phyloP scores from a whole-genome alignment of 2,329 filamentous ascomycete genomes.

The Fusarium bulbicola region DNA sequence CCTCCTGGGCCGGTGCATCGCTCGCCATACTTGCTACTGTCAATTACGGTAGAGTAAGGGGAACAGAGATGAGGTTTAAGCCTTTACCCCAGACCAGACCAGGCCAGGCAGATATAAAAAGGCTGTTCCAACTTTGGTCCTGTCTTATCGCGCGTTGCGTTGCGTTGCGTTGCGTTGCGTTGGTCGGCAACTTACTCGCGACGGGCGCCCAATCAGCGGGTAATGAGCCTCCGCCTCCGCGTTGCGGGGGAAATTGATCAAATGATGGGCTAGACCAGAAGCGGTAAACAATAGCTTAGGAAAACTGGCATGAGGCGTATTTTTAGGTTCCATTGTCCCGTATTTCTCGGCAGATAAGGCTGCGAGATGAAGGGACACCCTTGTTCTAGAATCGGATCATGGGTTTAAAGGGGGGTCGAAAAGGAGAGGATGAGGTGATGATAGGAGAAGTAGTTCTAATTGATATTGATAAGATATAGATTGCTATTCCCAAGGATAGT shows the following conservation, averaged over 20 bases:
- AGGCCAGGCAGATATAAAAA: slow-evolving; percentile 2
- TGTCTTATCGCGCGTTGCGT: background rate
- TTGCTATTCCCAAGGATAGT: background rate
- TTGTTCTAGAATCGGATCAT: background rate
- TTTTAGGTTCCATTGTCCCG: background rate
- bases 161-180: background rate
- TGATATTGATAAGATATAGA: background rate
- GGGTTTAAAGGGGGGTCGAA: background rate
- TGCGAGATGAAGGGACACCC: background rate
- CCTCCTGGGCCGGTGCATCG: slow-evolving; percentile 11
- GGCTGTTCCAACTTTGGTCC: background rate
- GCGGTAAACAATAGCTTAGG: slow-evolving; percentile 18
- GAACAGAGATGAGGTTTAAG: background rate
- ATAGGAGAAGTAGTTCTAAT: background rate
- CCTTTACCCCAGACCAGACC: background rate
- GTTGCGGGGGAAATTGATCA: slow-evolving; percentile 19
- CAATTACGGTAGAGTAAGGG: background rate
- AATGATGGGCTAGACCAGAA: slow-evolving; percentile 6
- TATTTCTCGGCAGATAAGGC: background rate
- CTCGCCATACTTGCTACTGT: slow-evolving; percentile 3
- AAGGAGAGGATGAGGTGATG: background rate
- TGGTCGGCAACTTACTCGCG: background rate
- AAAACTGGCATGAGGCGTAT: slow-evolving; percentile 14
- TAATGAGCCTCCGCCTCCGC: slow-evolving; percentile 3
- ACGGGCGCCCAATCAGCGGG: slow-evolving; percentile 11